Percentiles rank a stretch among this genome's conserved stretches.
These are phyloP conservation scores for Ogataea corticis DNA, from an alignment of 805 yeast genomes.

Conservation along the genomic window DNA sequence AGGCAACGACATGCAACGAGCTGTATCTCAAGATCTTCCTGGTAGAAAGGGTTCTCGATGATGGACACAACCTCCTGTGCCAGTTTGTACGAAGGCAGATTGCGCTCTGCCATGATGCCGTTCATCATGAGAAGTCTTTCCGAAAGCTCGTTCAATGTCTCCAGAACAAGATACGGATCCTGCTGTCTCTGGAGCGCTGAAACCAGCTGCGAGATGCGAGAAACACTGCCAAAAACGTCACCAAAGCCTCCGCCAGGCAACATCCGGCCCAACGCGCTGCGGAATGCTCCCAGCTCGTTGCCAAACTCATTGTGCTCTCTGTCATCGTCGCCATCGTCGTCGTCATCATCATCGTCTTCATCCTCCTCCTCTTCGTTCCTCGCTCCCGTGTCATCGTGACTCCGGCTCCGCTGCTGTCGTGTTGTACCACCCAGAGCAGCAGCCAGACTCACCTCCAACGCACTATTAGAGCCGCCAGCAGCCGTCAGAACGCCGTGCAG, in stretches of 20 bases:
- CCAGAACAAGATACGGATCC: constrained; percentile 62
- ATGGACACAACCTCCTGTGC: constrained; percentile 56
- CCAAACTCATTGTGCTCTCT: constrained; percentile 15
- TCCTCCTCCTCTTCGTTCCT: constrained; percentile 28
- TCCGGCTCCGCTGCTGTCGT: constrained; percentile 1
- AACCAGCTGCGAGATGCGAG: constrained; percentile 32
- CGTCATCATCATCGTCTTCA: constrained; percentile 26
- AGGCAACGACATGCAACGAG: constrained; percentile 81
- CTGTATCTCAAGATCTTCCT: constrained; percentile 75
- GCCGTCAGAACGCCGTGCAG: constrained; percentile 17
- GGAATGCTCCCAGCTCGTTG: constrained; percentile 21
- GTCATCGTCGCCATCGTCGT: constrained; percentile 15
- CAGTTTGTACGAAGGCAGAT: constrained; percentile 59
- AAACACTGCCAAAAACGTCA: constrained; percentile 26
- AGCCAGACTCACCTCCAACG: constrained; percentile 10
- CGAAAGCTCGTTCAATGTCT: constrained; percentile 63
- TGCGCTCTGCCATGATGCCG: constrained; percentile 59
- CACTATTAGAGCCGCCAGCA: constrained; percentile 5
- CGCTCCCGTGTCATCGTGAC: constrained; percentile 23
- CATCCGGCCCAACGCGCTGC: constrained; percentile 29
- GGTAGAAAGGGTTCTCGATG: constrained; percentile 55
- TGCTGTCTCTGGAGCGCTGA: constrained; percentile 44
- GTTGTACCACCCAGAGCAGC: constrained; percentile 14
- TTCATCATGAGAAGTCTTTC: constrained; percentile 66
- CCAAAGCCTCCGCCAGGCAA: constrained; percentile 32